A percentile compares a stretch with the other conserved stretches of the same genome.
These are phyloP conservation scores for Melastoma candidum DNA, from an alignment of 441 rosid species.

Conservation along the genomic window DNA sequence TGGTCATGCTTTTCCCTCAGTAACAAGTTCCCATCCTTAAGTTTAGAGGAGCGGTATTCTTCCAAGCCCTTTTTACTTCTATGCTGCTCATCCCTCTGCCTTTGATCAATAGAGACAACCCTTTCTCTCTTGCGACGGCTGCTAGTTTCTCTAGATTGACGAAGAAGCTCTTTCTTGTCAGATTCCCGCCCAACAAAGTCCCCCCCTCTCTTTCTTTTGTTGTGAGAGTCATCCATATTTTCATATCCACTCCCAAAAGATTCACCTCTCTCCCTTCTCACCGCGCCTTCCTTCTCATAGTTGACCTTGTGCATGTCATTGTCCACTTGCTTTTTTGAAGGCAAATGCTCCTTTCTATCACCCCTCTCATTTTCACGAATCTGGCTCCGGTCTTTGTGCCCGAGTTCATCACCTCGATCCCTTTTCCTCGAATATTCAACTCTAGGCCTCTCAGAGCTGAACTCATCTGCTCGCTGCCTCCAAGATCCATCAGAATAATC, in stretches of 20 bases:
- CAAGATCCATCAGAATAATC: constrained; percentile 44
- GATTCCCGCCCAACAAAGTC: constrained; percentile 55
- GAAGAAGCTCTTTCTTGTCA: constrained; percentile 56
- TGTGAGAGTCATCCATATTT: constrained; percentile 43
- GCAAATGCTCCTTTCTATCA: constrained; percentile 56
- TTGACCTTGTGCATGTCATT: constrained; percentile 48
- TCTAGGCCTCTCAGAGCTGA: constrained; percentile 44
- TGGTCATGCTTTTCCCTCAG: constrained; percentile 72
- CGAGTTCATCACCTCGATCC: constrained; percentile 62
- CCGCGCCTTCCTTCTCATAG: constrained; percentile 44
- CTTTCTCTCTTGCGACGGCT: constrained; percentile 72
- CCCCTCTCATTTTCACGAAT: constrained; percentile 53
- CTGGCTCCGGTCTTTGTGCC: constrained; percentile 59
- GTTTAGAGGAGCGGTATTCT: constrained; percentile 60
- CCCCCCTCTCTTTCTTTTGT: constrained; percentile 76
- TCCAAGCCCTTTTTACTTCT: constrained; percentile 65
- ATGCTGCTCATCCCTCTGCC: constrained; percentile 63
- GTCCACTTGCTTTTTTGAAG: constrained; percentile 58
- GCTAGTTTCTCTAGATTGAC: constrained; percentile 52
- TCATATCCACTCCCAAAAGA: constrained; percentile 48
- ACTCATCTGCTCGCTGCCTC: constrained; percentile 62
- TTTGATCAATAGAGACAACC: constrained; percentile 54
- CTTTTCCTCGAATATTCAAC: constrained; percentile 63
- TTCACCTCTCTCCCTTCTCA: constrained; percentile 53
- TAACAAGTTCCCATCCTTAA: constrained; percentile 60